These are phyloP conservation scores for Metschnikowia hibisci DNA, from an alignment of 805 yeast genomes.

Conservation along the genomic window DNA sequence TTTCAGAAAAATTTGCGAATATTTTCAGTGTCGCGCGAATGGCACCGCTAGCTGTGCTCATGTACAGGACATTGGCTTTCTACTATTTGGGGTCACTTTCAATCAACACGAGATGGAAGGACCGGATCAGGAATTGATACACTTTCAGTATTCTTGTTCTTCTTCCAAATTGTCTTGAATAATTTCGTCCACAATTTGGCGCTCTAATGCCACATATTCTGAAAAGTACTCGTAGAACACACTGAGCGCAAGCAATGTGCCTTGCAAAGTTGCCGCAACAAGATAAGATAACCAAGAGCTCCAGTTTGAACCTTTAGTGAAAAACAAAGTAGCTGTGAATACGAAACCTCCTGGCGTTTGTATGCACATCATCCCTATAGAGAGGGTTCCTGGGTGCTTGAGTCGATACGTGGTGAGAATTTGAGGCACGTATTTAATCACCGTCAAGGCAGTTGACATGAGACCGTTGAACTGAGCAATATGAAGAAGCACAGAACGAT, in stretches of 20 bases:
- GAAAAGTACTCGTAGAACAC: slow-evolving; percentile 38
- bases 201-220: slow-evolving; percentile 10
- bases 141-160: background rate
- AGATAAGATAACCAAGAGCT: slow-evolving; percentile 81
- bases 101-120: too few species aligned
- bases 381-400: slow-evolving; percentile 76
- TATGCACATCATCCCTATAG: slow-evolving; percentile 74
- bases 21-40: slow-evolving; percentile 4
- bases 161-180: slow-evolving; percentile 9
- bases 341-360: slow-evolving; percentile 89
- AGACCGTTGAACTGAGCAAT: slow-evolving; percentile 64
- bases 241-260: slow-evolving; percentile 58
- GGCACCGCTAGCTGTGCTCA: background rate
- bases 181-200: slow-evolving; percentile 10
- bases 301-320: slow-evolving; percentile 78
- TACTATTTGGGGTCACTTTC: background rate
- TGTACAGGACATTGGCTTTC: slow-evolving; percentile 1
- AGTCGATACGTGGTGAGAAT: slow-evolving; percentile 62
- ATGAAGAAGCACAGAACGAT: slow-evolving; percentile 22
- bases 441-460: slow-evolving; percentile 58
- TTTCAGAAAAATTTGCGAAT: slow-evolving; percentile 4
- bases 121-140: too few species aligned
- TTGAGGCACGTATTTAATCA: slow-evolving; percentile 78
- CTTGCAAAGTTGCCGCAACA: slow-evolving; percentile 67
- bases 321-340: slow-evolving; percentile 69